Evolutionary conservation across 23 red algal species (phyloP).

Genomic region (Gracilariopsis chorda): DNA sequence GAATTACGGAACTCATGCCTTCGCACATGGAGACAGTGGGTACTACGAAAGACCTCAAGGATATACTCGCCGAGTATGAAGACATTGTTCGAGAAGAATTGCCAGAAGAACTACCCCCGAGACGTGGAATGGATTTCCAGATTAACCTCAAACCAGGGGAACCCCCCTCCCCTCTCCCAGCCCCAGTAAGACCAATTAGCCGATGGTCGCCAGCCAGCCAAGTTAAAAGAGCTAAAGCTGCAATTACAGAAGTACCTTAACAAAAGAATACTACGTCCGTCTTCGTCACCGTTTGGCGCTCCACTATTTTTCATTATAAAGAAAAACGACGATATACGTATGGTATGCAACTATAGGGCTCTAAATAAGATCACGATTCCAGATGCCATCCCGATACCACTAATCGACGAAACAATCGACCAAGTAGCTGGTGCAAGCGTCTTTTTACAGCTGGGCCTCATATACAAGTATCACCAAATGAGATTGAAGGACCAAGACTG

Average conservation of each 20-base stretch:
- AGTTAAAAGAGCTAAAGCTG: not conserved
- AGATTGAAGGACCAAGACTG: not conserved
- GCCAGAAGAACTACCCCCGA: not conserved
- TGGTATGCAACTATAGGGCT: not conserved
- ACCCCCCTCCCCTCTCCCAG: not conserved
- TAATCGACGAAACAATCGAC: not conserved
- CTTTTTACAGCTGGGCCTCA: slow-evolving; percentile 5
- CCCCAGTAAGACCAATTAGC: too few relatives aligned
- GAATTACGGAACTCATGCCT: not conserved
- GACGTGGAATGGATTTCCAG: not conserved
- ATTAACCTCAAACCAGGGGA: not conserved
- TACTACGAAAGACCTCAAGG: not conserved
- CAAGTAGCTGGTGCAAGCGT: not conserved
- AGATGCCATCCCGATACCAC: not conserved
- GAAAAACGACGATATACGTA: not conserved
- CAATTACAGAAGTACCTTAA: not conserved
- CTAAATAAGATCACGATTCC: not conserved
- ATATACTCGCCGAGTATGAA: not conserved
- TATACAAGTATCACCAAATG: slow-evolving; percentile 10
- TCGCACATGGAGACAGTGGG: not conserved
- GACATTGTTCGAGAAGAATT: not conserved
- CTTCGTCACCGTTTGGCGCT: not conserved
- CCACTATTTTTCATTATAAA: not conserved
- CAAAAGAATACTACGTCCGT: not conserved
- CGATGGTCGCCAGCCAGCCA: not conserved